Evolutionary conservation across 139 green algal genomes (phyloP), one percentile per base, ranked within the genome.

Genomic region (Eudorina sp.): DNA sequence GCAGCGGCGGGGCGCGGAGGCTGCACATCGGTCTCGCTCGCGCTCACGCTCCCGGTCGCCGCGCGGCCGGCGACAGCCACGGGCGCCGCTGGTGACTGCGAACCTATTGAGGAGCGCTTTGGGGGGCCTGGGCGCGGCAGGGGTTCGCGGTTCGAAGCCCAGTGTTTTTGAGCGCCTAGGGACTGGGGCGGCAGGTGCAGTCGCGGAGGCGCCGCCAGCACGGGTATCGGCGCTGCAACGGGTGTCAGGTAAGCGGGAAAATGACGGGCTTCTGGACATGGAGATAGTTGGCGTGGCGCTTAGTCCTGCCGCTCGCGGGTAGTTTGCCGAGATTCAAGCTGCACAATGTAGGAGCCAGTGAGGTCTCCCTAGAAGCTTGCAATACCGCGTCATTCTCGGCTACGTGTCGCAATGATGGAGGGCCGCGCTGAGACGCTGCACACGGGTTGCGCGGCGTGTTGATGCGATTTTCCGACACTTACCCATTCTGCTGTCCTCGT

Each of bases 21-120:
- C 41, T 4, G 31, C 41, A 14, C 68, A 55, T 14, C 62, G 45
- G 31, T 87, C 81, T 16, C 62, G 81, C 34, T 79, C 62, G 4
- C 62, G 81, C 6, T 87, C 81, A 0, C 45, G 81, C 7, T 87
- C 81, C 3, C 81, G 79, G 9, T 86, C 81, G 81, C 62, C 81
- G 3, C 18, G 81, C 9, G n/a, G 60, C 21, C 41, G 60, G 41
- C 80, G 60, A 31, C 58, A 7, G 79, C 27, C 21, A 38, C 79
- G 58, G 41, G 79, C 29, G 41, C 55, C 77, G 21, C 21, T 72
- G 5, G 53, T 60, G 53, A 41, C 77, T 4, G 58, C 79, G 0
- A 85, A 85, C 55, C 79, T 85, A 40, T 8, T 85, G 25, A 48
- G 45, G 55, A 85, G 27, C 5, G 79, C 79, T 4, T 41, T 85